These are phyloP conservation scores for Peziza echinospora DNA, from an alignment of 495 filamentous ascomycete genomes.

Conservation along the genomic window DNA sequence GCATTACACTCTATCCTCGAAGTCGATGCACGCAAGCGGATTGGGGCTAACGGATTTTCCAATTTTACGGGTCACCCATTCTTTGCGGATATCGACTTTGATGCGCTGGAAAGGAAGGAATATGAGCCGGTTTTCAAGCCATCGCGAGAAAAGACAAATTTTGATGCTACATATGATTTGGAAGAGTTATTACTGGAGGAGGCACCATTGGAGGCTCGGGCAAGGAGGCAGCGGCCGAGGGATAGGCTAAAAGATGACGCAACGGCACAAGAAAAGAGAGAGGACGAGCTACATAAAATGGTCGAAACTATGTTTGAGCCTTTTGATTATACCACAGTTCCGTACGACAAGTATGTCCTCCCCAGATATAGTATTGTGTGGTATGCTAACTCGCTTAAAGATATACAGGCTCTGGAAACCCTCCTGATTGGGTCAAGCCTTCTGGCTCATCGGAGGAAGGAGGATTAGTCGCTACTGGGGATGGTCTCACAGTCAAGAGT, in stretches of 20 bases:
- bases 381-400: conserved; percentile 13
- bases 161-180: conserved; percentile 93
- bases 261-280: conserved; percentile 81
- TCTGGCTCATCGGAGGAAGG: too few relatives aligned
- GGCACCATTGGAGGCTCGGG: conserved; percentile 79
- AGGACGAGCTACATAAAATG: conserved; percentile 81
- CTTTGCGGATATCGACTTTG: conserved; percentile 72
- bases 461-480: too few relatives aligned
- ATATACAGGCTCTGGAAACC: conserved; percentile 15
- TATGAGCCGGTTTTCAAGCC: conserved; percentile 80
- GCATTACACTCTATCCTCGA: conserved; percentile 67
- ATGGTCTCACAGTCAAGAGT: too few relatives aligned
- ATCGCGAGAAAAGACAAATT: conserved; percentile 94
- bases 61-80: conserved; percentile 73
- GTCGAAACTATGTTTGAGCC: conserved; percentile 89
- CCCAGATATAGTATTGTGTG: background rate
- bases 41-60: conserved; percentile 57
- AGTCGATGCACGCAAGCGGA: conserved; percentile 52
- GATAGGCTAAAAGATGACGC: conserved; percentile 83
- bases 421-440: conserved; percentile 11
- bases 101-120: conserved; percentile 65
- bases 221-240: conserved; percentile 78
- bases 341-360: conserved; percentile 36
- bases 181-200: conserved; percentile 90
- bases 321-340: conserved; percentile 75